phyloP scores from a whole-genome alignment of 129 eudicot genomes.

The Escallonia herrerae region DNA sequence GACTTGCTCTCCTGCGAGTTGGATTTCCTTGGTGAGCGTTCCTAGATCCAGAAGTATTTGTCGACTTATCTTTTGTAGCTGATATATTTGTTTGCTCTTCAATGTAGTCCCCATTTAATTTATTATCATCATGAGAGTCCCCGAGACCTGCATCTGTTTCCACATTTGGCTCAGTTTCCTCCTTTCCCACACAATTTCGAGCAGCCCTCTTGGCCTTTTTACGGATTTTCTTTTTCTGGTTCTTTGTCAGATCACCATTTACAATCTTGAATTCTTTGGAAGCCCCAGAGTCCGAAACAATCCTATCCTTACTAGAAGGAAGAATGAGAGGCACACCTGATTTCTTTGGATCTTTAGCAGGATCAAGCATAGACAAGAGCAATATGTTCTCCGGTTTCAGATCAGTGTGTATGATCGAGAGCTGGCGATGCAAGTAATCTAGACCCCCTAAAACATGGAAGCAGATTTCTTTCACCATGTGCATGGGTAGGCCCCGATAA shows the following conservation, averaged over 20 bases:
- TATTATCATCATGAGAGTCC: constrained; percentile 25
- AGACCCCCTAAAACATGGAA: constrained; percentile 65
- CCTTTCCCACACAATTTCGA: constrained; percentile 41
- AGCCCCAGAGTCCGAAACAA: constrained; percentile 33
- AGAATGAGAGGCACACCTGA: constrained; percentile 55
- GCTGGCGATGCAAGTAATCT: constrained; percentile 84
- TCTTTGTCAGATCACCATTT: constrained; percentile 60
- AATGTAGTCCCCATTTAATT: constrained; percentile 24
- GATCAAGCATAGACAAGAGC: constrained; percentile 72
- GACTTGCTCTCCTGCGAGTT: constrained; percentile 54
- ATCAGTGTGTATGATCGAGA: constrained; percentile 83
- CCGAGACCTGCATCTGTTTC: constrained; percentile 27
- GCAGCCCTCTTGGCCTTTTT: constrained; percentile 72
- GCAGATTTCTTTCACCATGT: constrained; percentile 75
- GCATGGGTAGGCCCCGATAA: constrained; percentile 66
- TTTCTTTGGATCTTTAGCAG: constrained; percentile 52
- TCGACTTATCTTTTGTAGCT: constrained; percentile 19
- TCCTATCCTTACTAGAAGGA: constrained; percentile 47
- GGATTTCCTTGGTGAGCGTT: constrained; percentile 32
- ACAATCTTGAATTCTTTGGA: constrained; percentile 29
- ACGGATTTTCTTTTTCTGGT: constrained; percentile 74
- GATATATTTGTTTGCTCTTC: constrained; percentile 25
- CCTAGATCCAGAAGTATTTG: constrained; percentile 18
- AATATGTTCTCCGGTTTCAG: constrained; percentile 84
- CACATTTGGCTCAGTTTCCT: constrained; percentile 37